A percentile compares a stretch with the other conserved stretches of the same genome.
Conservation (phyloP, 1,139 yeast species). For the Geotrichum citri-aurantii region DNA sequence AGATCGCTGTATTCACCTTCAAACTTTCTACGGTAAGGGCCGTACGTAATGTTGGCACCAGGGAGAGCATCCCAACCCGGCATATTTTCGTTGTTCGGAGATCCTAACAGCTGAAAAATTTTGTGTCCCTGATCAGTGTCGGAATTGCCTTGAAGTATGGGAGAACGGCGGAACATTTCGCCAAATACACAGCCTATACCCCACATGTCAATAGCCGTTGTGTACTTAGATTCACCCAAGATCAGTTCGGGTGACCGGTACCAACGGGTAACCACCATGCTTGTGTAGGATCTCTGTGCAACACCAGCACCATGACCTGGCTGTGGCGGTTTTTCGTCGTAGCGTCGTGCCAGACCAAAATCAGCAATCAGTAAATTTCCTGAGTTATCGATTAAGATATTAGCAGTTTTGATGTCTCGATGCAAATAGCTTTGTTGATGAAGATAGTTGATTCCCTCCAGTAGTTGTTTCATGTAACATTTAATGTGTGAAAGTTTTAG, state of each 20-base stretch:
- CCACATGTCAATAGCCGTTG: slow-evolving; percentile 96
- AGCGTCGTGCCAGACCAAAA: slow-evolving; percentile 83
- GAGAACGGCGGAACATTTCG: slow-evolving; percentile 74
- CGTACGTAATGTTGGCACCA: slow-evolving; percentile 42
- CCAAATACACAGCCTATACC: slow-evolving; percentile 96
- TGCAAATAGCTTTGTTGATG: slow-evolving; percentile 67
- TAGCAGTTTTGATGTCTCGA: slow-evolving; percentile 93
- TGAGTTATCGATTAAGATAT: slow-evolving; percentile 66
- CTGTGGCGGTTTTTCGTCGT: slow-evolving; percentile 65
- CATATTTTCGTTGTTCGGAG: slow-evolving; percentile 64
- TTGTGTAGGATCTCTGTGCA: slow-evolving; percentile 65
- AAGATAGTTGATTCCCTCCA: slow-evolving; percentile 74
- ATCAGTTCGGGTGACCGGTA: slow-evolving; percentile 92
- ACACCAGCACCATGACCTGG: slow-evolving; percentile 55
- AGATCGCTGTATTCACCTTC: slow-evolving; percentile 43
- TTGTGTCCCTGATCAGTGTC: slow-evolving; percentile 88
- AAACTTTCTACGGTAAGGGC: slow-evolving; percentile 49
- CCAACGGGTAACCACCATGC: slow-evolving; percentile 94
- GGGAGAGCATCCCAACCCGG: slow-evolving; percentile 62
- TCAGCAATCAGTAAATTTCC: slow-evolving; percentile 88
- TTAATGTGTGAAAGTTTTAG: slow-evolving; percentile 67
- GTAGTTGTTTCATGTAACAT: slow-evolving; percentile 72
- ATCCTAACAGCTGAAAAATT: slow-evolving; percentile 75
- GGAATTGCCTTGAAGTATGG: slow-evolving; percentile 77
- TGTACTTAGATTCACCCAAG: slow-evolving; percentile 76